Conservation (phyloP, 768 basidiomycete genomes). For the Termitomyces sp. region DNA sequence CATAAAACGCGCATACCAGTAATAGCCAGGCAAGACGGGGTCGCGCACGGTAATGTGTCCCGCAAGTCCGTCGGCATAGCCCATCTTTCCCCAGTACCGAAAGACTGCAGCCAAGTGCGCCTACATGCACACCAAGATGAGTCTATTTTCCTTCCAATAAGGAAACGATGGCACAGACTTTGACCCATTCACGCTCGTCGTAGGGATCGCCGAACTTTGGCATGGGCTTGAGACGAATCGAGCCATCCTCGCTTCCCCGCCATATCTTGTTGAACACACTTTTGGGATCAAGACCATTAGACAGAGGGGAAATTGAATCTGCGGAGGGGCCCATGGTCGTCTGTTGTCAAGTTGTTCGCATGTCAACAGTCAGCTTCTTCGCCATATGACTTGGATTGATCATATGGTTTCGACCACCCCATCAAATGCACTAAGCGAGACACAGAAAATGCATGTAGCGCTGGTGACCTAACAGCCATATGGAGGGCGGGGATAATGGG, state of each 20-base stretch:
- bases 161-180: constrained; percentile 7
- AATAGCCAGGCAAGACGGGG: constrained; percentile 22
- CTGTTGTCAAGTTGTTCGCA: background rate
- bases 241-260: constrained; percentile 20
- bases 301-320: background rate
- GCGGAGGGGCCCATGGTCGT: constrained; percentile 16
- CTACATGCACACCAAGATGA: background rate
- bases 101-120: constrained; percentile 24
- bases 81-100: constrained; percentile 31
- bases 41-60: constrained; percentile 50
- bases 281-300: constrained; percentile 1
- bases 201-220: constrained; percentile 21
- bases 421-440: background rate
- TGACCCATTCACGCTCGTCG: constrained; percentile 25
- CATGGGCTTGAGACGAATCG: constrained; percentile 15
- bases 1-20: constrained; percentile 14
- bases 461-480: background rate
- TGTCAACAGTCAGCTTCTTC: background rate
- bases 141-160: background rate
- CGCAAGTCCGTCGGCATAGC: constrained; percentile 45
- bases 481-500: background rate
- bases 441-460: background rate
- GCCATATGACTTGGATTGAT: background rate
- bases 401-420: background rate
- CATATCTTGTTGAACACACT: constrained; percentile 16